phyloP scores from a whole-genome alignment of 2,329 filamentous ascomycete species.

The Xylaria arbuscula region DNA sequence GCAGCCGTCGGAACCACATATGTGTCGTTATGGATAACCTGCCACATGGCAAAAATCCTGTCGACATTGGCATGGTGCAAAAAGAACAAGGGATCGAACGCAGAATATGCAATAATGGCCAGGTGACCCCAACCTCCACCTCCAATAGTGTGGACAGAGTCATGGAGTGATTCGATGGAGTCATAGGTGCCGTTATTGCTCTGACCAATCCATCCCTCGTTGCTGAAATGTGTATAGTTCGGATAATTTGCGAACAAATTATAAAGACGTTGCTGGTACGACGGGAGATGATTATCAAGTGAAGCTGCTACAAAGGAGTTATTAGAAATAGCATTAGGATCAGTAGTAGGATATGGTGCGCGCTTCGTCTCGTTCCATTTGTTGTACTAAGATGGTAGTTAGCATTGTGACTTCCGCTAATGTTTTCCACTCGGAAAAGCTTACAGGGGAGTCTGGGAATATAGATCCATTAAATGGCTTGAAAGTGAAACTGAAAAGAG shows the following conservation, averaged over 20 bases:
- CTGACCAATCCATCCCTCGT: conserved; percentile 68
- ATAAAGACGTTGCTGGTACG: conserved; percentile 72
- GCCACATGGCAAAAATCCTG: conserved; percentile 80
- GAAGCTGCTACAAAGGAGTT: conserved; percentile 66
- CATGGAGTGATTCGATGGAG: conserved; percentile 73
- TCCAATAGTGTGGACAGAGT: conserved; percentile 69
- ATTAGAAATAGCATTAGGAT: conserved; percentile 63
- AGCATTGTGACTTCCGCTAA: not conserved
- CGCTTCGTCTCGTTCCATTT: conserved; percentile 70
- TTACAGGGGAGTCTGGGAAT: conserved; percentile 69
- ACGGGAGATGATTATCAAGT: conserved; percentile 63
- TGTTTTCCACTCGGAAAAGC: conserved; percentile 44
- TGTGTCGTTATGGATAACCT: conserved; percentile 74
- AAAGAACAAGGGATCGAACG: conserved; percentile 84
- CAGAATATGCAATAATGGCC: conserved; percentile 75
- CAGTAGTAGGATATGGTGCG: conserved; percentile 58
- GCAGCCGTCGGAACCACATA: conserved; percentile 70
- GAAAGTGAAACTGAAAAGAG: conserved; percentile 70
- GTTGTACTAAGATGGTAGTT: conserved; percentile 60
- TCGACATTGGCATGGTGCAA: conserved; percentile 82
- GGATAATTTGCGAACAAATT: conserved; percentile 75
- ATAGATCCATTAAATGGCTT: conserved; percentile 68
- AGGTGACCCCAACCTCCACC: conserved; percentile 69
- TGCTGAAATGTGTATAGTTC: conserved; percentile 76
- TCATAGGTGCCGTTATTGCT: conserved; percentile 64